A percentile compares a stretch with the other conserved stretches of the same genome.
These are phyloP conservation scores for Zymoseptoria brevis DNA, from an alignment of 2,329 filamentous ascomycete species.

Conservation along the genomic window DNA sequence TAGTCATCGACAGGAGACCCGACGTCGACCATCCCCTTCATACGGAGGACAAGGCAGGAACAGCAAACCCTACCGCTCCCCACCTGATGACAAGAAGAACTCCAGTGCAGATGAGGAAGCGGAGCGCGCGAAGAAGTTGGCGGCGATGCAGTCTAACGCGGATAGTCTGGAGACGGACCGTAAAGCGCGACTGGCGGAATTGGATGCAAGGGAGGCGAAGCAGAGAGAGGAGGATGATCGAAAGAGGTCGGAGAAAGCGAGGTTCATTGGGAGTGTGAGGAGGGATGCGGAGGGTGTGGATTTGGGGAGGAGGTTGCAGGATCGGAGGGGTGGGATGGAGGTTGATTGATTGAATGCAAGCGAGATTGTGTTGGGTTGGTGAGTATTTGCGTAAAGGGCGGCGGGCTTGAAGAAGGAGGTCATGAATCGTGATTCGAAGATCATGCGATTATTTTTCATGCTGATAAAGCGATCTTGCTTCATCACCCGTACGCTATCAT, in stretches of 20 bases:
- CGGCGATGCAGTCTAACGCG: constrained; percentile 36
- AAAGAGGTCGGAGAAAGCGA: constrained; percentile 29
- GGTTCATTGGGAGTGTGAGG: constrained; percentile 30
- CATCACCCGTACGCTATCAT: no score
- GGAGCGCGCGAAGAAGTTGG: constrained; percentile 31
- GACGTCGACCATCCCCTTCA: constrained; percentile 15
- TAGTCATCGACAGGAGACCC: constrained; percentile 1
- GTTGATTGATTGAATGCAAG: constrained; percentile 19
- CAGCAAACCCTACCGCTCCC: constrained; percentile 20
- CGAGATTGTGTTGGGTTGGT: no score
- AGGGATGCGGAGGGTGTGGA: constrained; percentile 27
- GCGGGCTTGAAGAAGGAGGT: no score
- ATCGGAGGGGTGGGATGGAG: constrained; percentile 12
- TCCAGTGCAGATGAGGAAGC: constrained; percentile 24
- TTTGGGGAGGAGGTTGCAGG: constrained; percentile 21
- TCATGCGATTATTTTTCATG: no score
- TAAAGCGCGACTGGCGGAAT: constrained; percentile 56
- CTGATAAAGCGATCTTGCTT: no score
- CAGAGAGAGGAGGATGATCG: constrained; percentile 59
- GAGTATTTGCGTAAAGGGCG: no score
- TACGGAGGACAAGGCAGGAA: constrained; percentile 9
- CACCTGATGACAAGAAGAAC: constrained; percentile 17
- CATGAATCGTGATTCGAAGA: no score
- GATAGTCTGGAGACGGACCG: constrained; percentile 63
- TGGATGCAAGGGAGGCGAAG: constrained; percentile 57